Conservation (phyloP, 192 early-diverging fungal genomes). For the Gamsiella multidivaricata region DNA sequence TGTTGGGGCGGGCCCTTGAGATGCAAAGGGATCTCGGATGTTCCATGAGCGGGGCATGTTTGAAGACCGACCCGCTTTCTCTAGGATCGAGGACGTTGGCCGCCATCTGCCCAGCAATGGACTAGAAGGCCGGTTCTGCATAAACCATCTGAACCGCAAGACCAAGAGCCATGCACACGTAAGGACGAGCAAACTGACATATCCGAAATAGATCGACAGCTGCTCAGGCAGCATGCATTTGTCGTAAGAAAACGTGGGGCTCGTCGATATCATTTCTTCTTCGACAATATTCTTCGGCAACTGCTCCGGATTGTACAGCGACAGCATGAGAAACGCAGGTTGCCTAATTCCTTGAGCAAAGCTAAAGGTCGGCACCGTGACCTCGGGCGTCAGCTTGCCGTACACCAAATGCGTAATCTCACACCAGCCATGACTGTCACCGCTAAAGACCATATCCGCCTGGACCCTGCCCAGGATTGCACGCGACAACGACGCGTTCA, state of each 20-base stretch:
- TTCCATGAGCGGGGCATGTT: background rate
- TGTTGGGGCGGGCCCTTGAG: background rate
- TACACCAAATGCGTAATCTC: constrained; percentile 59
- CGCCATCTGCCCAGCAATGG: background rate
- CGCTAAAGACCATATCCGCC: constrained; percentile 82
- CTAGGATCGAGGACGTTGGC: background rate
- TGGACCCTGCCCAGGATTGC: constrained; percentile 67
- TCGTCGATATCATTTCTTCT: constrained; percentile 8
- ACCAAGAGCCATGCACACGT: background rate
- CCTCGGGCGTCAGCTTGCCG: constrained; percentile 21
- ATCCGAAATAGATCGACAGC: constrained; percentile 61
- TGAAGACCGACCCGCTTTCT: background rate
- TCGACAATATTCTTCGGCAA: too few species aligned
- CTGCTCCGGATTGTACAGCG: constrained; percentile 17
- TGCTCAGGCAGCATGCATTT: constrained; percentile 77
- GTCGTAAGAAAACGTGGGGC: constrained; percentile 49
- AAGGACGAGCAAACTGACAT: constrained; percentile 10
- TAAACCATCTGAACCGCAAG: background rate
- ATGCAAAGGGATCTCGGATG: background rate
- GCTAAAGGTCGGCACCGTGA: constrained; percentile 72
- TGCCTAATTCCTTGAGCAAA: constrained; percentile 72
- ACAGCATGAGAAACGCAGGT: constrained; percentile 63
- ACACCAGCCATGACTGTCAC: constrained; percentile 97
- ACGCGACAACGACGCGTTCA: constrained; percentile 64
- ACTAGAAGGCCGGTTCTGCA: background rate